Percentiles rank a stretch among this genome's conserved stretches.
Conservation (phyloP, 1,284 basidiomycete species). For the Marasmius sp. region DNA sequence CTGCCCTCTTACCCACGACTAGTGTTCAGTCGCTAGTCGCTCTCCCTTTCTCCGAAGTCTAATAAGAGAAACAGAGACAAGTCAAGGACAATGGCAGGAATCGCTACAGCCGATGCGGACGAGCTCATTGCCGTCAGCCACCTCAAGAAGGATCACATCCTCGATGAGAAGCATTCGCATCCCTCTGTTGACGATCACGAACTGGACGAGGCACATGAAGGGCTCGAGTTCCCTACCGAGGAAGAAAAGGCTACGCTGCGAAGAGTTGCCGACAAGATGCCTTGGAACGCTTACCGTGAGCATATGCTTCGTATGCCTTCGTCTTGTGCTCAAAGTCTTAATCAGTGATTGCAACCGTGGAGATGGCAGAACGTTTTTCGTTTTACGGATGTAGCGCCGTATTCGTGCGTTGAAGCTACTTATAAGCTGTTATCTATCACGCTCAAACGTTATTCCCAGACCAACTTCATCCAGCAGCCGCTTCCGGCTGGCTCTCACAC, state of each 20-base stretch:
- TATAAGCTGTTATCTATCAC: too few relatives aligned
- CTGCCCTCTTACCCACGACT: too few relatives aligned
- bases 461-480: slow-evolving; percentile 71
- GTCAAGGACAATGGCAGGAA: slow-evolving; percentile 16
- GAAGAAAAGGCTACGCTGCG: slow-evolving; percentile 49
- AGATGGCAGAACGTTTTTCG: slow-evolving; percentile 13
- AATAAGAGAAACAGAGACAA: slow-evolving; percentile 13
- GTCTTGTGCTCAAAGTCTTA: not conserved
- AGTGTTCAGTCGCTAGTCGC: not conserved
- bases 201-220: slow-evolving; percentile 34
- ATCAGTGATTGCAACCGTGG: slow-evolving; percentile 6
- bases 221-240: slow-evolving; percentile 50
- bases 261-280: slow-evolving; percentile 46
- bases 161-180: not conserved
- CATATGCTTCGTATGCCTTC: not conserved
- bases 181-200: not conserved
- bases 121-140: not conserved
- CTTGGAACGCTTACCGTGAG: slow-evolving; percentile 32
- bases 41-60: too few relatives aligned
- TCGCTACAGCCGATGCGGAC: not conserved
- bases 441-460: slow-evolving; percentile 33
- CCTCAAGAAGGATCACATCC: not conserved
- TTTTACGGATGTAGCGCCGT: slow-evolving; percentile 65
- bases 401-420: slow-evolving; percentile 49
- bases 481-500: slow-evolving; percentile 67